Evolutionary conservation across 177 flowering plant species (phyloP).

Genomic region (Telopea speciosissima): DNA sequence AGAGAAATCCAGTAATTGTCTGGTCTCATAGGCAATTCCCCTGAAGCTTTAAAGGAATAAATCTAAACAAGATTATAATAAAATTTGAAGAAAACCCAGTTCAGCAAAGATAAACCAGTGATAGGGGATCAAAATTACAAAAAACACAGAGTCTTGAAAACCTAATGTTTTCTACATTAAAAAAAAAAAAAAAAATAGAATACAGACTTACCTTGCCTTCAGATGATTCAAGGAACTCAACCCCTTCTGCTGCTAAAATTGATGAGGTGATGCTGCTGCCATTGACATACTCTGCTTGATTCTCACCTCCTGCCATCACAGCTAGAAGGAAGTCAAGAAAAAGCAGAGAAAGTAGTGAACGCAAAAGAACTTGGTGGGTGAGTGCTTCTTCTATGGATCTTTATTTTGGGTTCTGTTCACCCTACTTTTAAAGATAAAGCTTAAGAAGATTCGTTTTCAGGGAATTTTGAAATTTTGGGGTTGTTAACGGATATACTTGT

Average conservation of each 20-base stretch:
- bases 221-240: slow-evolving; percentile 36
- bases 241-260: slow-evolving; percentile 34
- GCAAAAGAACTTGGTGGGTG: background rate
- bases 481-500: background rate
- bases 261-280: background rate
- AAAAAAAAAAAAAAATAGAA: background rate
- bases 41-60: too few species aligned
- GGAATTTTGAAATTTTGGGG: background rate
- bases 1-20: too few species aligned
- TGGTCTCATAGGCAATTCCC: too few species aligned
- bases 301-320: slow-evolving; percentile 5
- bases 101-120: background rate
- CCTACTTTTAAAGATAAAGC: background rate
- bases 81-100: too few species aligned
- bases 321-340: background rate
- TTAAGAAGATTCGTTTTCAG: background rate
- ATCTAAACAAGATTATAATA: too few species aligned
- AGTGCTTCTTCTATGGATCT: too few species aligned
- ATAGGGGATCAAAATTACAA: too few species aligned
- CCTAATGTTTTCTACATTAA: too few species aligned
- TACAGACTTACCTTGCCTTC: slow-evolving; percentile 32
- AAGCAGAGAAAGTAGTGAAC: too few species aligned
- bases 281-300: background rate
- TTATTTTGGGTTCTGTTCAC: background rate
- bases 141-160: background rate